phyloP scores from a whole-genome alignment of 129 eudicot species.

The Flaveria ramosissima region DNA sequence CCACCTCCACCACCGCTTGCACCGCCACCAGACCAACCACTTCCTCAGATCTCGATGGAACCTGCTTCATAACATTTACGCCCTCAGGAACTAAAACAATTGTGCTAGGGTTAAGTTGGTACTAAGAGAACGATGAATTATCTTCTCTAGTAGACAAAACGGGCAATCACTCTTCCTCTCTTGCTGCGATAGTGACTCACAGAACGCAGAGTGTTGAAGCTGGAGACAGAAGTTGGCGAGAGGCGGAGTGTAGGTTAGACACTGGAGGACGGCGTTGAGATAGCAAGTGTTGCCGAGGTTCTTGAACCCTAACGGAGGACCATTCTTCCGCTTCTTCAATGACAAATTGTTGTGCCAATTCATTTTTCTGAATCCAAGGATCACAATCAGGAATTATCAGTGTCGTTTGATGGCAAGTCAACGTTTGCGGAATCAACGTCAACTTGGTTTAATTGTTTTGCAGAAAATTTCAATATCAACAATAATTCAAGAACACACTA shows the following conservation, averaged over 20 bases:
- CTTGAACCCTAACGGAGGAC: slow-evolving; percentile 81
- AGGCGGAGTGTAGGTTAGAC: slow-evolving; percentile 96
- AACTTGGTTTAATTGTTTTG: no score
- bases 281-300: slow-evolving; percentile 95
- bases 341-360: slow-evolving; percentile 65
- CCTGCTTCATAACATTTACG: no score
- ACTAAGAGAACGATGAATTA: slow-evolving; percentile 69
- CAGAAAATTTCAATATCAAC: no score
- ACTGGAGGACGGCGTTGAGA: slow-evolving; percentile 94
- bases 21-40: no score
- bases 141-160: slow-evolving; percentile 80
- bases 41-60: no score
- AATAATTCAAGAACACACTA: no score
- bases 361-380: no score
- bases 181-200: slow-evolving; percentile 61
- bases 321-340: slow-evolving; percentile 56
- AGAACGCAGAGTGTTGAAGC: slow-evolving; percentile 58
- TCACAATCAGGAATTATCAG: no score
- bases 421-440: no score
- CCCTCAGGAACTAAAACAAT: no score
- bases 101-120: slow-evolving; percentile 54
- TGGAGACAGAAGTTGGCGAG: slow-evolving; percentile 92
- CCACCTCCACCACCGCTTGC: no score
- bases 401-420: no score
- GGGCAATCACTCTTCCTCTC: slow-evolving; percentile 85